These are phyloP conservation scores for Cercospora janseana DNA, from an alignment of 2,329 filamentous ascomycete genomes.

Conservation along the genomic window DNA sequence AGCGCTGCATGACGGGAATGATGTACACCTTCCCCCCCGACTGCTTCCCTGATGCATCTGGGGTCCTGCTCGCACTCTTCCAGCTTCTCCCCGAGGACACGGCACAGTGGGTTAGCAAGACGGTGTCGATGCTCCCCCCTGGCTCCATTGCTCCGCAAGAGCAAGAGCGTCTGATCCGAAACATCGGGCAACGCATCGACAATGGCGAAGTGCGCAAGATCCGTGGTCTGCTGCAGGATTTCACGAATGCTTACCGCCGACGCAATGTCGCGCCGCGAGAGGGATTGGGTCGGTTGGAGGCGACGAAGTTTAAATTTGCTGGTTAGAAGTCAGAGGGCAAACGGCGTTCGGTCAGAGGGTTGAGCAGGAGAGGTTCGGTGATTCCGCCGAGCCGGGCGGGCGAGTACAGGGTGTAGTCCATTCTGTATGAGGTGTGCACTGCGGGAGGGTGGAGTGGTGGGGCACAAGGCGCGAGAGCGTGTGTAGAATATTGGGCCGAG, in stretches of 20 bases:
- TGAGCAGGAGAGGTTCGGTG: too few relatives aligned
- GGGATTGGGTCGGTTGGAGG: conserved; percentile 82
- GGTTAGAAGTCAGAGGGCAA: conserved; percentile 20
- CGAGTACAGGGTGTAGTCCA: too few relatives aligned
- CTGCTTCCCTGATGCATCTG: conserved; percentile 91
- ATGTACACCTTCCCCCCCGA: conserved; percentile 98
- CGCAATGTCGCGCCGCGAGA: conserved; percentile 94
- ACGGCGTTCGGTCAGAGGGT: conserved; percentile 18
- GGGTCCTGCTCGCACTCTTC: conserved; percentile 85
- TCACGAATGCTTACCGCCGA: conserved; percentile 89
- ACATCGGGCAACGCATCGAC: conserved; percentile 72
- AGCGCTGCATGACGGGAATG: conserved; percentile 92
- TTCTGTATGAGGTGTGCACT: too few relatives aligned
- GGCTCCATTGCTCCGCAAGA: conserved; percentile 80
- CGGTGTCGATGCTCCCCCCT: conserved; percentile 76
- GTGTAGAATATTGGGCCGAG: too few relatives aligned
- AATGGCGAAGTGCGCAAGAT: conserved; percentile 73
- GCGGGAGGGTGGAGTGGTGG: too few relatives aligned
- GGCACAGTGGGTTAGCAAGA: conserved; percentile 76
- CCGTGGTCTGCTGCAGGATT: conserved; percentile 84
- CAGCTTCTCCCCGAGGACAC: conserved; percentile 80
- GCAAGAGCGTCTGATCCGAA: conserved; percentile 73
- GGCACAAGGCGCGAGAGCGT: too few relatives aligned
- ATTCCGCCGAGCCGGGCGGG: too few relatives aligned
- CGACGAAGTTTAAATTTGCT: conserved; percentile 76